Base-by-base conservation (phyloP, 257 asterid genomes). In the Linderniella brevidens region DNA sequence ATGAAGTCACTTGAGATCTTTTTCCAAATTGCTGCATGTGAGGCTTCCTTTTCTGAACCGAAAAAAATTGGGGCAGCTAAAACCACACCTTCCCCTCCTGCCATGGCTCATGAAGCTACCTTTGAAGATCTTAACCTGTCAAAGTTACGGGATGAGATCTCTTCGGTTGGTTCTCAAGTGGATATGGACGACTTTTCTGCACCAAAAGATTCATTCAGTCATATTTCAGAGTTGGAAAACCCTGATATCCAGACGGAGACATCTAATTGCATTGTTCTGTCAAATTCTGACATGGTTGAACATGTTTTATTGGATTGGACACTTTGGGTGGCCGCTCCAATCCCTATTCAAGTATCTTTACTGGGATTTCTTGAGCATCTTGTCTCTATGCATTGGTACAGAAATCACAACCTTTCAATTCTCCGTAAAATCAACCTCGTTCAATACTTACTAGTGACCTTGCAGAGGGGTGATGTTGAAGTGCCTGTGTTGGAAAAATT, bases 221-320 rank as follows among this genome's bases (percentile, higher is more conserved):
- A 77, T 52, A 67, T 75, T 49, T 77, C 96, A 15, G 99, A 85
- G 83, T 71, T 85, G 69, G 99, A 90, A 67, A 75, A 75, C 64
- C 45, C 93, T 35, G 82, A 81, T 51, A 67, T 75, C 68, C 67
- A 68, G 16, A 60, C 87, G 48, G 99, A 81, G 70, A 85, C 96
- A 41, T 76, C 99, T 49, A 90, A 90, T 68, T 90, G 99, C 69
- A 73, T 85, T 62, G 99, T 85, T 45, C 80, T 90, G 51, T 90
- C 96, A 46, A 85, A 90, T 68, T 73, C 99, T 54, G 96, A 90
- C 68, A 90, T 90, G 99, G 99, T 85, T 72, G 99, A 90, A 71
- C 99, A 90, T 58, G 94, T 90, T 53, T 65, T 90, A 68, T 73
- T 90, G 93, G 99, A 90, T 70, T 85, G 99, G 99, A 85, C 99